Evolutionary conservation across 2,329 filamentous ascomycete species (phyloP).

Genomic region (Cladosporium sp.): DNA sequence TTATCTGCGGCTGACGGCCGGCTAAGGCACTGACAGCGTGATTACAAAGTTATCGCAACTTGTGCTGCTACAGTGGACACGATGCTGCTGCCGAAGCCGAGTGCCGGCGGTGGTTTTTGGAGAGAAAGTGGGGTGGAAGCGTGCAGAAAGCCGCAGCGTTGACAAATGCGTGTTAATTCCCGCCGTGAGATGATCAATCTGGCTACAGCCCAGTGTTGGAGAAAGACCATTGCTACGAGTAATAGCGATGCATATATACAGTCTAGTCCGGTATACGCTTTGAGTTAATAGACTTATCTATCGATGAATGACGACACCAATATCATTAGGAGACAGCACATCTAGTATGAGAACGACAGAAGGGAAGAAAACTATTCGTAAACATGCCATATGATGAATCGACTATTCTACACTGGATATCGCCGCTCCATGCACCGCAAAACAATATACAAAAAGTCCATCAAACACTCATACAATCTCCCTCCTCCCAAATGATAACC

Average conservation of each 20-base stretch:
- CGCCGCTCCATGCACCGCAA: conserved; percentile 4
- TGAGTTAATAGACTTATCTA: background rate
- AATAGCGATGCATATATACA: background rate
- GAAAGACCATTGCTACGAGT: background rate
- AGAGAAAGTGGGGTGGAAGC: background rate
- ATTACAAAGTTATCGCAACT: background rate
- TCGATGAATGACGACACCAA: background rate
- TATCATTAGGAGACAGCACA: too few relatives aligned
- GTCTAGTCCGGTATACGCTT: background rate
- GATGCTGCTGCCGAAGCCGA: background rate
- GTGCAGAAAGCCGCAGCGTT: background rate
- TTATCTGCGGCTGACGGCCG: background rate
- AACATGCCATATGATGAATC: background rate
- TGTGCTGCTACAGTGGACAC: background rate
- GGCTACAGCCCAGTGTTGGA: background rate
- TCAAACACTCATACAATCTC: background rate
- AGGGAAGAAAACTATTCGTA: background rate
- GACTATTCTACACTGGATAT: conserved; percentile 5
- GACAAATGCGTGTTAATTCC: background rate
- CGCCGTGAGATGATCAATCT: background rate
- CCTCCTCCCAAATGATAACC: background rate
- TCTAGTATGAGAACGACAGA: background rate
- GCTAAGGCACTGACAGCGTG: background rate
- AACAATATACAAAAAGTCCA: conserved; percentile 6
- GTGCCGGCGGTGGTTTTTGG: background rate